phyloP scores from a whole-genome alignment of 108 stramenopile genomes.

The Pseudonitzschia delicatissima region DNA sequence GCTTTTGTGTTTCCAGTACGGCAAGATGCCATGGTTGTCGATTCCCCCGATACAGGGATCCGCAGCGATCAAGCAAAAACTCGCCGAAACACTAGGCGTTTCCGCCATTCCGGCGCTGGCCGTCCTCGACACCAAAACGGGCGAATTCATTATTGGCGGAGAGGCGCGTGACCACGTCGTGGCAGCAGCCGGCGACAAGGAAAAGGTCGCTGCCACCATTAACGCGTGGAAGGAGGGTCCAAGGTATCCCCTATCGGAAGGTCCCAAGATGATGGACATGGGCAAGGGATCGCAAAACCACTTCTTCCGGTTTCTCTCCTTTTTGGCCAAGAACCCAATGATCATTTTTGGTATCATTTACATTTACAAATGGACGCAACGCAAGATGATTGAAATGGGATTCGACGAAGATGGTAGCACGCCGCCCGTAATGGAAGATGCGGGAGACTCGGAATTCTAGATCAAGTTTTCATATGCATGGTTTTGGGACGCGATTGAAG shows the following conservation, averaged over 20 bases:
- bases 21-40: conserved; percentile 75
- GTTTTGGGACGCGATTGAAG: too few relatives aligned
- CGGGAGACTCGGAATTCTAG: not conserved
- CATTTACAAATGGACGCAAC: conserved; percentile 35
- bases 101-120: conserved; percentile 68
- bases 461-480: too few relatives aligned
- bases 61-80: conserved; percentile 44
- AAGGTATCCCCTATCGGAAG: conserved; percentile 54
- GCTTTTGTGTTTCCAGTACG: conserved; percentile 23
- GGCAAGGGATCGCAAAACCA: conserved; percentile 18
- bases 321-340: conserved; percentile 59
- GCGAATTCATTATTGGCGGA: conserved; percentile 49
- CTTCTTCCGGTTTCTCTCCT: conserved; percentile 37
- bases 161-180: conserved; percentile 53
- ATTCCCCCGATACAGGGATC: conserved; percentile 36
- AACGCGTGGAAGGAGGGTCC: conserved; percentile 51
- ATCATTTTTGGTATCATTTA: conserved; percentile 60
- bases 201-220: conserved; percentile 33
- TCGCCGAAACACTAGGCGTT: conserved; percentile 55
- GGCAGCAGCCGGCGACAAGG: conserved; percentile 16
- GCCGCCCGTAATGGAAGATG: not conserved
- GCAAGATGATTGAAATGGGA: conserved; percentile 8
- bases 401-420: conserved; percentile 1
- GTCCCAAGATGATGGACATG: conserved; percentile 8
- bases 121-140: conserved; percentile 67